A percentile compares a stretch with the other conserved stretches of the same genome.
These are phyloP conservation scores for Nakazawaea ernobii DNA, from an alignment of 805 yeast species.

Conservation along the genomic window DNA sequence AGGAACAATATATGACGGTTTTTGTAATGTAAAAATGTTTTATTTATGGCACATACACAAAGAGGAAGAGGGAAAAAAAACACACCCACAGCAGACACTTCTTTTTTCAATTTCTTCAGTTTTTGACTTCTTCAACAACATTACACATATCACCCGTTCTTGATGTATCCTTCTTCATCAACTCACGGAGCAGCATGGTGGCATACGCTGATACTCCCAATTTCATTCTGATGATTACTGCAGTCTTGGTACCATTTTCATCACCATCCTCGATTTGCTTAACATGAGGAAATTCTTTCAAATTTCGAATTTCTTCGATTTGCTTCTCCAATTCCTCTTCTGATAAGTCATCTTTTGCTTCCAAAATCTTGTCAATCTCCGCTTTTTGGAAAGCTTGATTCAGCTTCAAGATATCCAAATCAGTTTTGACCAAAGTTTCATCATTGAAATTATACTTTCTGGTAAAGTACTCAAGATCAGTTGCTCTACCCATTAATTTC, in stretches of 20 bases:
- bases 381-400: slow-evolving; percentile 18
- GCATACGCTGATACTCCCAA: slow-evolving; percentile 90
- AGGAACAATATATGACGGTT: no score
- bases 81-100: no score
- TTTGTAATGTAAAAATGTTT: no score
- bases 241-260: slow-evolving; percentile 44
- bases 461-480: slow-evolving; percentile 52
- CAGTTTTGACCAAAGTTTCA: slow-evolving; percentile 75
- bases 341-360: slow-evolving; percentile 14
- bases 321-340: slow-evolving; percentile 9
- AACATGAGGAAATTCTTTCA: slow-evolving; percentile 1
- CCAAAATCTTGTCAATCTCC: neutral
- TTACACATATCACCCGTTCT: slow-evolving; percentile 9
- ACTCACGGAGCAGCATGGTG: slow-evolving; percentile 93
- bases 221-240: slow-evolving; percentile 70
- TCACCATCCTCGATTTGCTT: slow-evolving; percentile 25
- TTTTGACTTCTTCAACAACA: neutral
- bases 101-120: no score
- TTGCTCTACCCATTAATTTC: slow-evolving; percentile 61
- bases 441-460: slow-evolving; percentile 57
- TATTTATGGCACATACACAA: neutral
- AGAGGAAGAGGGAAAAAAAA: neutral
- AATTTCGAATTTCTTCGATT: slow-evolving; percentile 3
- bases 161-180: slow-evolving; percentile 68
- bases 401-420: slow-evolving; percentile 49